Conservation (phyloP, 164 flowering plant species). For the Amborella trichopoda region DNA sequence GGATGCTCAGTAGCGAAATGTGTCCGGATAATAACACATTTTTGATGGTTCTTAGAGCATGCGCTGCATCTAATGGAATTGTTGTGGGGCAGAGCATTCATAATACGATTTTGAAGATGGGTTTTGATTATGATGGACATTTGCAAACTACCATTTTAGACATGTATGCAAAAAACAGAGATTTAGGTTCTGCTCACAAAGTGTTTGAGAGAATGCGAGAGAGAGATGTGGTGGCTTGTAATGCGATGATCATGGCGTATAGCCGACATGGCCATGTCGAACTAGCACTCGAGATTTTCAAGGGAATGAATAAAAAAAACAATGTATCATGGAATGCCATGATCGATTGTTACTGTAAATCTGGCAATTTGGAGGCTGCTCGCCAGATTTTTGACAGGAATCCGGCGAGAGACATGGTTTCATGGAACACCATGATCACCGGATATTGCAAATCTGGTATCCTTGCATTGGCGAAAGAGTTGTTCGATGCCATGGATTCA, state of each 20-base stretch:
- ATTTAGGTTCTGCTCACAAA: slow-evolving; percentile 18
- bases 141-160: slow-evolving; percentile 33
- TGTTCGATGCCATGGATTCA: slow-evolving; percentile 22
- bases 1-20: slow-evolving; percentile 12
- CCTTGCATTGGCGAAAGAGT: slow-evolving; percentile 14
- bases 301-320: slow-evolving; percentile 21
- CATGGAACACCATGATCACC: slow-evolving; percentile 35
- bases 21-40: slow-evolving; percentile 12
- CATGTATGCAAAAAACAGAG: slow-evolving; percentile 27
- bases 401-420: slow-evolving; percentile 26
- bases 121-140: slow-evolving; percentile 20
- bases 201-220: slow-evolving; percentile 30
- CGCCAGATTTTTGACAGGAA: slow-evolving; percentile 17
- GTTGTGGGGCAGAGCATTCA: slow-evolving; percentile 22
- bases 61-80: slow-evolving; percentile 4
- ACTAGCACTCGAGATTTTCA: slow-evolving; percentile 22
- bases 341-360: slow-evolving; percentile 25
- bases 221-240: slow-evolving; percentile 27
- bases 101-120: slow-evolving; percentile 19
- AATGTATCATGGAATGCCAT: slow-evolving; percentile 27
- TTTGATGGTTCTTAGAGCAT: slow-evolving; percentile 17
- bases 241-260: slow-evolving; percentile 26
- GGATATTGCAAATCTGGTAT: slow-evolving; percentile 22
- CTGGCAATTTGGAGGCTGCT: slow-evolving; percentile 18
- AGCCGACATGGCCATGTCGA: slow-evolving; percentile 12